Evolutionary conservation across 1,284 basidiomycete species (phyloP), one percentile per base, ranked within the genome.

Genomic region (Boletellus deceptivus): DNA sequence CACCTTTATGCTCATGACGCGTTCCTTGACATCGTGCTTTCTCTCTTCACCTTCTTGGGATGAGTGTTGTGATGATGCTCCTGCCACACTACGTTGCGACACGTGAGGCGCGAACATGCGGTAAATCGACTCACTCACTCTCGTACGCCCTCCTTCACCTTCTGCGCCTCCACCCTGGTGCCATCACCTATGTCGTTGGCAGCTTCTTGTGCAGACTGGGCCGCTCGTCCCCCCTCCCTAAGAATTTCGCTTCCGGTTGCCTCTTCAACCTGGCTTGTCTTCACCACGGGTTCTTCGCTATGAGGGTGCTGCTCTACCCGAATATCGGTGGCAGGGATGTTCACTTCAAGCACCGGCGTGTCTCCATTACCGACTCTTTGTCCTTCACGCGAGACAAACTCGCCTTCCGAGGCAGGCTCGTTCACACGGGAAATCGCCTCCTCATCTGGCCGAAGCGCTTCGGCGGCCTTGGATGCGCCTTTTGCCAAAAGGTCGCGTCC

Each of bases 401-500:
- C 72, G 61, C 85, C 80, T 33, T 77, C 69, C 0, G 87, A 82
- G 0, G 79, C 89, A 29, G 87, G 70, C 53, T 90, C 76, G 71
- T 97, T 86, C 38, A 91, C 83, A 22, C 71, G 69, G 35, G 76
- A 70, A 39, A 98, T 77, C 5, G 70, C 70, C 33, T 91, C 83
- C 43, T 86, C 71, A 44, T 72, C 61, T 0, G 95, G 94, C 13
- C 86, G 84, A 40, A 92, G 74, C 29, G 70, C 69, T 49, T 84
- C 79, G n/a, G 91, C 89, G 9, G 80, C 86, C 69, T 93, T 90
- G 59, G 75, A 69, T 1, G 90, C 88, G 25, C 82, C 83, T 45
- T 82, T 84, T 17, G 91, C 84, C 55, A 96, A 85, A 51, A 97
- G 75, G 71, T 96, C 92, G 49, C 93, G 88, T 0, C 91, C 92